Evolutionary conservation across 1,139 yeast species (phyloP).

Genomic region (Protomyces inundatus): DNA sequence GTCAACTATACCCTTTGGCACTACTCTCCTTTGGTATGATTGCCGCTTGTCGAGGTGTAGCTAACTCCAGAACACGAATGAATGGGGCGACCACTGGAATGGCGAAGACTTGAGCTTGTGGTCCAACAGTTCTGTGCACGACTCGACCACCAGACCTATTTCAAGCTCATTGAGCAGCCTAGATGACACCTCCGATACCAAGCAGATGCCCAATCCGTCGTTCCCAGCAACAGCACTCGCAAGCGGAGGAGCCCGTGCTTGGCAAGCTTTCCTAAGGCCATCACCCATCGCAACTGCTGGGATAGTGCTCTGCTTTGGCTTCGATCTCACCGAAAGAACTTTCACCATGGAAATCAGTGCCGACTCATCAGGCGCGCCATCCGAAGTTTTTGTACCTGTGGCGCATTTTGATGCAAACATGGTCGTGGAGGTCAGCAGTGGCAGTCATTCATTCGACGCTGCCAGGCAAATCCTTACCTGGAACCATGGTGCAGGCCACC

Average conservation of each 20-base stretch:
- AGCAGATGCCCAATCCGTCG: neutral
- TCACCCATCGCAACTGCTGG: constrained; percentile 39
- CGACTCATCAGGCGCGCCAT: constrained; percentile 40
- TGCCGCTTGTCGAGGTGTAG: neutral
- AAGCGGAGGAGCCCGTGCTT: constrained; percentile 38
- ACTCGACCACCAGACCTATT: neutral
- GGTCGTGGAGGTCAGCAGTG: constrained; percentile 36
- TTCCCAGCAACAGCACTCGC: neutral
- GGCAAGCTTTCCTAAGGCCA: constrained; percentile 41
- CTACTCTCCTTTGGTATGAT: constrained; percentile 49
- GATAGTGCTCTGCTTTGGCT: constrained; percentile 33
- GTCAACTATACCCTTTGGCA: constrained; percentile 82
- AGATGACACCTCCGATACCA: neutral
- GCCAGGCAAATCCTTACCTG: neutral
- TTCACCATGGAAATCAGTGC: constrained; percentile 36
- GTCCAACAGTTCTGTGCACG: constrained; percentile 57
- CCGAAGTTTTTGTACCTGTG: constrained; percentile 61
- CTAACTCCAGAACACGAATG: constrained; percentile 54
- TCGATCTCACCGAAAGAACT: constrained; percentile 36
- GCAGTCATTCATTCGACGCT: constrained; percentile 31
- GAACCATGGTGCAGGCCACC: neutral
- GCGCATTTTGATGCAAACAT: constrained; percentile 49
- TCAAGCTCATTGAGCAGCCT: neutral
- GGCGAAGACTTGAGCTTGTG: constrained; percentile 87
- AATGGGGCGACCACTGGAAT: constrained; percentile 89